Evolutionary conservation across 2,329 filamentous ascomycete species (phyloP).

Genomic region (Metarhizium robertsii): DNA sequence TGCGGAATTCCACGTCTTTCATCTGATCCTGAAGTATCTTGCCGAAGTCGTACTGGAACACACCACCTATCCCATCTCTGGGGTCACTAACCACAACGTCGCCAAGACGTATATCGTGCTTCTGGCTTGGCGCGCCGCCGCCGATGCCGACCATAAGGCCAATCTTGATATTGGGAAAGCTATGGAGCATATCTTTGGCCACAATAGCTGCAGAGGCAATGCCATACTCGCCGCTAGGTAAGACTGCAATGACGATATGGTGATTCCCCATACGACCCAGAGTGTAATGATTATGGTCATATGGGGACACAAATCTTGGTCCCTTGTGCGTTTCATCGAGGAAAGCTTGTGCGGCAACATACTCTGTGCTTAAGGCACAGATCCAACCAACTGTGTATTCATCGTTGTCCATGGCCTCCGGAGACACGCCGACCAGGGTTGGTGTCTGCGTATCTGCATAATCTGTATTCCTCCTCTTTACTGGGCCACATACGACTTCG

Average conservation of each 20-base stretch:
- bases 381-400: too few species aligned
- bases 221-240: constrained; percentile 10
- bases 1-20: constrained; percentile 9
- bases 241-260: constrained; percentile 13
- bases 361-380: too few species aligned
- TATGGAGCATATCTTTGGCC: constrained; percentile 17
- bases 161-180: constrained; percentile 20
- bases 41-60: constrained; percentile 16
- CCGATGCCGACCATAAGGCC: constrained; percentile 12
- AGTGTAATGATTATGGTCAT: too few species aligned
- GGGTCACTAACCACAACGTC: constrained; percentile 14
- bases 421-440: too few species aligned
- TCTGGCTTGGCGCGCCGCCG: constrained; percentile 23
- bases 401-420: too few species aligned
- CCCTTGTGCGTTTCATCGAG: too few species aligned
- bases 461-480: too few species aligned
- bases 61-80: constrained; percentile 6
- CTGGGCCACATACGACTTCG: too few species aligned
- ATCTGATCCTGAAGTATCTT: constrained; percentile 4
- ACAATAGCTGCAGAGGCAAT: constrained; percentile 13
- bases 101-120: constrained; percentile 25
- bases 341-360: too few species aligned
- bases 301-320: too few species aligned
- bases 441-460: too few species aligned
- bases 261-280: constrained; percentile 1